These are phyloP conservation scores for Podila epigama DNA, from an alignment of 192 early-diverging fungal genomes.

Conservation along the genomic window DNA sequence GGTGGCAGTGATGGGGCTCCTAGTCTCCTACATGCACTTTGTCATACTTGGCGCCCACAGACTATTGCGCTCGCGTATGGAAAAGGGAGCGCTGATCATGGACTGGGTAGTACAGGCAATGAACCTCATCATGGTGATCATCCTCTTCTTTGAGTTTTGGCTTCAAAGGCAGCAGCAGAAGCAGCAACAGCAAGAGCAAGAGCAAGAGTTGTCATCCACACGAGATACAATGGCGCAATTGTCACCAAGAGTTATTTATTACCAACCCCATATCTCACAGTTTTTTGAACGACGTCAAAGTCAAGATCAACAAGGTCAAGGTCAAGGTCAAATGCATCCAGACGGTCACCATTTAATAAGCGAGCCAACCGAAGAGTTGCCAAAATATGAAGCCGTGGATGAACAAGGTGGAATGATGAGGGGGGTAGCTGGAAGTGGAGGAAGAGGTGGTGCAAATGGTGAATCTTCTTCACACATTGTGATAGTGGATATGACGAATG, in stretches of 20 bases:
- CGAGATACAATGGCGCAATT: neutral
- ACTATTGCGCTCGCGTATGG: neutral
- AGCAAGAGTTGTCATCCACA: neutral
- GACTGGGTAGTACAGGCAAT: conserved; percentile 1
- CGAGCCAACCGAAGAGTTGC: neutral
- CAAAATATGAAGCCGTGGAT: neutral
- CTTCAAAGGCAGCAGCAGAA: neutral
- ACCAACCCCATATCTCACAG: neutral
- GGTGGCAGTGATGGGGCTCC: neutral
- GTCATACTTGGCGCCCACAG: neutral
- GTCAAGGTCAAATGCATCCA: too few relatives aligned
- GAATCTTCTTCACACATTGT: neutral
- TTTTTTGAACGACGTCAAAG: too few relatives aligned
- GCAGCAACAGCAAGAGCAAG: neutral
- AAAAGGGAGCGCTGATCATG: neutral
- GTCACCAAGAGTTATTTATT: neutral
- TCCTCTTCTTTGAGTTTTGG: neutral
- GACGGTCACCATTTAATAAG: neutral
- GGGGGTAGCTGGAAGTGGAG: too few relatives aligned
- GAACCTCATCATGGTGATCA: neutral
- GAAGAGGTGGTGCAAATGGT: neutral
- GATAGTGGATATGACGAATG: too few relatives aligned
- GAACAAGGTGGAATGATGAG: too few relatives aligned
- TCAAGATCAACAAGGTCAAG: too few relatives aligned
- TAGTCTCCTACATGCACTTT: neutral